Evolutionary conservation across 371 early-diverging fungal species (phyloP), one percentile per base, ranked within the genome.

Genomic region (Apophysomyces ossiformis): DNA sequence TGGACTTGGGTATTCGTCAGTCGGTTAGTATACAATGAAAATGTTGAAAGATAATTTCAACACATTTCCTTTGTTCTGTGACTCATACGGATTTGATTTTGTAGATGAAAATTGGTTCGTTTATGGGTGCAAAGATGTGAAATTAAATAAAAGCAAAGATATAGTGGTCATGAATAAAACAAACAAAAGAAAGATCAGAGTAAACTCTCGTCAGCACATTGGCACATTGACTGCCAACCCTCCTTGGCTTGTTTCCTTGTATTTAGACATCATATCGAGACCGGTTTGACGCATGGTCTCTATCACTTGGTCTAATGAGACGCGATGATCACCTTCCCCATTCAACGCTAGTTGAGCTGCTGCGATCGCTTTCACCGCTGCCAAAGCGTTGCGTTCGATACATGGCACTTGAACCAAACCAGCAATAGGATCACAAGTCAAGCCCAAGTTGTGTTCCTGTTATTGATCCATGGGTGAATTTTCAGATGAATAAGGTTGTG

Each of bases 331-430:
- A 26, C 96, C 96, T 71, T 96, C 95, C 11, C 95, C 95, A 65
- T 95, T 93, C 63, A 97, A 76, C 1, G 96, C 96, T 65, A 97
- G 77, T 74, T 97, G 97, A 1, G 96, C 95, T 11, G 97, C 96
- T 4, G 96, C 93, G 57, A 96, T 91, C 15, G 97, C 96, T 80
- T 97, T 97, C 50, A 96, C 96, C 0, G 96, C 96, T 2, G 95
- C 97, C 21, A 97, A 68, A 0, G 97, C 96, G 64, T 97, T 97
- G 57, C 97, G 87, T 69, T 97, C 97, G 58, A 97, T 96, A 74
- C 97, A 97, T n/a, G 97, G 97, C 61, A 97, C 96, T 78, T 94
- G 93, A 8, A 96, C 97, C 60, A 96, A 78, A 1, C 97, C 97
- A 68, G 88, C 90, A 61, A 95, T 92, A 0, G 97, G 97, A 67